Evolutionary conservation across 1,139 yeast genomes (phyloP), one percentile per base, ranked within the genome.

Genomic region (Candida glucosophila): DNA sequence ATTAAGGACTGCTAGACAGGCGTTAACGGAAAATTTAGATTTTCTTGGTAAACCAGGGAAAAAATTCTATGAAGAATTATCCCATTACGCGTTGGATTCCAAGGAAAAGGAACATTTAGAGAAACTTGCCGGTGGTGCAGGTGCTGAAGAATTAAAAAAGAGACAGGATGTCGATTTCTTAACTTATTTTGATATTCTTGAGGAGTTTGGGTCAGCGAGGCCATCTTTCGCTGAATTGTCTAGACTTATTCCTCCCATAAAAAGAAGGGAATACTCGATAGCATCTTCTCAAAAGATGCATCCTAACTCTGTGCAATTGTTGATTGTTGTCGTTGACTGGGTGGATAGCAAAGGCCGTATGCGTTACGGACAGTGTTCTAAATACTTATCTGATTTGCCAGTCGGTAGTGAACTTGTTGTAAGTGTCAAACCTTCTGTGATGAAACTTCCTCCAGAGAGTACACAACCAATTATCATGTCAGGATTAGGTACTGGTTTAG

Each of bases 191-290:
- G 98, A 90, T 50, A 68, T 86, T 36, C 70, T 88, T 40, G 74
- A 73, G 39, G 77, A 82, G 47, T 90, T 82, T 67, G 65, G 73
- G 39, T 77, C 92, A 29, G 95, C 92, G 16, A 76, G 78, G 52
- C 96, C 96, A 14, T 45, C 73, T n/a, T 62, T 82, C 34, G 67
- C 67, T 30, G 86, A 82, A 22, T 68, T 90, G 43, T 73, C 78
- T 19, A 69, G 70, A 41, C 58, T 88, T 30, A 71, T 90, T 40
- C 72, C 93, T 14, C 92, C 95, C 15, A 68, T 88, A 52, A 90
- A 90, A 67, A 79, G 98, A 65, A 81, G 98, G 65, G 98, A 90
- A 57, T 90, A 90, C 52, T 88, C 97, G n/a, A 90, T 90, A 55
- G 97, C 98, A 4, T 86, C 96, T 2, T 88, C 97, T 17, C 98